Base-by-base conservation (phyloP, 2,329 filamentous ascomycete species). In the Aspergillus niger region DNA sequence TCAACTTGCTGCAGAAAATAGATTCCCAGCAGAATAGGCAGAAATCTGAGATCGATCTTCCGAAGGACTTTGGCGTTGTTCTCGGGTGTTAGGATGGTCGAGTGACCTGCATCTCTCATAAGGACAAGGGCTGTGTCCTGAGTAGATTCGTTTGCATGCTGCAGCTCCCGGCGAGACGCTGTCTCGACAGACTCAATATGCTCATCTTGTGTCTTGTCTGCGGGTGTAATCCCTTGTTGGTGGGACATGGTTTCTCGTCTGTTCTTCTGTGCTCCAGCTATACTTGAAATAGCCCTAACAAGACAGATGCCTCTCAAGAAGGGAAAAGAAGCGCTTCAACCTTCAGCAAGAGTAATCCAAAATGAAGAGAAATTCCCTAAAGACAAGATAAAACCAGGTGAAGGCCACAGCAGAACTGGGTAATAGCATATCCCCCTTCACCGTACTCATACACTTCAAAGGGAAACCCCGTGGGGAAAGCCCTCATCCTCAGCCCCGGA, bases 1-100 rank as follows among this genome's bases (percentile, higher is more conserved):
- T 89, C 86, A 5, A 88, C 77, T 10, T 82, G 82, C 64, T 89
- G 86, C 0, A 89, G 79, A 67, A 86, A 88, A 72, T 89, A 89
- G 20, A 87, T 84, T 6, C 80, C 79, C 10, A 88, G 76, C 59
- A 89, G 82, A 57, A 85, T 79, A 0, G 83, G 82, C 11, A 85
- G 72, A 22, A 86, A 77, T 54, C 77, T 71, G 24, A 81, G 68
- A 66, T 85, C 83, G 58, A 85, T 85, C 63, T 77, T 79, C 28
- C 78, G 77, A 41, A 85, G 72, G 5, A 85, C 79, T 43, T 79
- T 76, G 54, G 76, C 76, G 70, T 86, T 85, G 65, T 85, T 84
- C 52, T 79, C 80, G 0, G 80, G 74, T 0, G 83, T 83, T 6
- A 86, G 78, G 43, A 80, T 67, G 36, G 85, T 76, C 2, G 76